Conservation (phyloP, 2,329 filamentous ascomycete species). For the Fusarium scirpi region DNA sequence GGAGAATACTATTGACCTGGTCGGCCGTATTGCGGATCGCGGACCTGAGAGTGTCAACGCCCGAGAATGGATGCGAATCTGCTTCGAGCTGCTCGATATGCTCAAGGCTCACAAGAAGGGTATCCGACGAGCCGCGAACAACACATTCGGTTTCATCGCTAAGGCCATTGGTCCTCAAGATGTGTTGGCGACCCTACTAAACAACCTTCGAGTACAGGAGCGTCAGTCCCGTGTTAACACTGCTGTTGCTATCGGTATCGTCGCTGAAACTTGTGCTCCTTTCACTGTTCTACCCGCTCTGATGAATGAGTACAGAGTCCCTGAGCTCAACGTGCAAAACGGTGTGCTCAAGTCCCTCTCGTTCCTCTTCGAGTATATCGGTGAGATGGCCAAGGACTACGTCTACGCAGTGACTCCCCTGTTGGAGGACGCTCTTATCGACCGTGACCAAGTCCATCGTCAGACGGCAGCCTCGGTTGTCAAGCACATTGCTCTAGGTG, state of each 20-base stretch:
- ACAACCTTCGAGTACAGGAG: constrained; percentile 97
- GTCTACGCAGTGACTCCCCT: constrained; percentile 97
- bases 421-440: constrained; percentile 95
- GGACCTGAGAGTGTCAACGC: constrained; percentile 97
- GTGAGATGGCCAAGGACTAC: constrained; percentile 99
- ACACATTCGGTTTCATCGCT: constrained; percentile 99
- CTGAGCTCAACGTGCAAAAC: constrained; percentile 98
- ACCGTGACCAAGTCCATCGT: constrained; percentile 96
- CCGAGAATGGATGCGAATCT: constrained; percentile 99
- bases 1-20: constrained; percentile 98
- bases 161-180: constrained; percentile 99
- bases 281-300: constrained; percentile 98
- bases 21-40: constrained; percentile 96
- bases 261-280: constrained; percentile 96
- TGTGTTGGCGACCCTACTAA: constrained; percentile 92
- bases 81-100: constrained; percentile 99
- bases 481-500: constrained; percentile 96
- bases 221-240: constrained; percentile 99
- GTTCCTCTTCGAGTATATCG: constrained; percentile 99
- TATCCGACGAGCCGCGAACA: constrained; percentile 97
- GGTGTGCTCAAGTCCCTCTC: constrained; percentile 96
- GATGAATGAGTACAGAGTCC: constrained; percentile 99
- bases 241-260: constrained; percentile 97
- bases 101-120: constrained; percentile 99
- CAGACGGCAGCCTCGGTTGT: constrained; percentile 97